Evolutionary conservation across 176 grass and related monocot species (phyloP), one percentile per base, ranked within the genome.

Genomic region (Thinopyrum elongatum): DNA sequence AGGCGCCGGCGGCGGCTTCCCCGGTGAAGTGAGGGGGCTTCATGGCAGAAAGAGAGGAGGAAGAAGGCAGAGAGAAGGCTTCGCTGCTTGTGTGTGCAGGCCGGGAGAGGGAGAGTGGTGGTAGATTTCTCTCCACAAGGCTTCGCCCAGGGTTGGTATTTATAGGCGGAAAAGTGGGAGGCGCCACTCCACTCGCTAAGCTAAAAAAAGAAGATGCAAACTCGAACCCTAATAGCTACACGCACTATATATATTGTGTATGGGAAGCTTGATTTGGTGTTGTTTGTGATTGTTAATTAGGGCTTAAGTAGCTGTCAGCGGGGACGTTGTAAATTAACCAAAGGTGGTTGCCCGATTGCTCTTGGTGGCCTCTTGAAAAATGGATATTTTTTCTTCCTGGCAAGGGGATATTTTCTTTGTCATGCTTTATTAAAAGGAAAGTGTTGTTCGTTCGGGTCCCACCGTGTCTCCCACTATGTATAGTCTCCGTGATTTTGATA

Each of bases 21-120:
- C 81, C 92, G 21, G 73, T 88, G 68, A 92, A 80, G 80, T 97
- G 90, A 42, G 92, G 90, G 38, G 88, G 84, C 70, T 92, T 94
- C 92, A 97, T 97, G 75, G 84, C 78, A 38, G 30, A 15, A 25
- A 27, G 7, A 19, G 3, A 2, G n/a, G 17, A 14, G 9, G 42
- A 28, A 5, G 49, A 31, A 83, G 25, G 27, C 59, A 71, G 78
- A n/a, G 8, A 72, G 79, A 47, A 22, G 79, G 41, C 65, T 33
- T 7, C 23, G 44, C 0, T 21, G 4, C 13, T 47, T 14, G 10
- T 0, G 49, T 15, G 35, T 64, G 28, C 59, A 70, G 22, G 29
- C 55, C 47, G 65, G 55, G 10, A 77, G 80, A 75, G 21, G 80
- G 27, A 55, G 74, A 33, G 46, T 4, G 49, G 75, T 33, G 9